phyloP scores from a whole-genome alignment of 2,329 filamentous ascomycete genomes.

The Clonostachys rhizophaga region DNA sequence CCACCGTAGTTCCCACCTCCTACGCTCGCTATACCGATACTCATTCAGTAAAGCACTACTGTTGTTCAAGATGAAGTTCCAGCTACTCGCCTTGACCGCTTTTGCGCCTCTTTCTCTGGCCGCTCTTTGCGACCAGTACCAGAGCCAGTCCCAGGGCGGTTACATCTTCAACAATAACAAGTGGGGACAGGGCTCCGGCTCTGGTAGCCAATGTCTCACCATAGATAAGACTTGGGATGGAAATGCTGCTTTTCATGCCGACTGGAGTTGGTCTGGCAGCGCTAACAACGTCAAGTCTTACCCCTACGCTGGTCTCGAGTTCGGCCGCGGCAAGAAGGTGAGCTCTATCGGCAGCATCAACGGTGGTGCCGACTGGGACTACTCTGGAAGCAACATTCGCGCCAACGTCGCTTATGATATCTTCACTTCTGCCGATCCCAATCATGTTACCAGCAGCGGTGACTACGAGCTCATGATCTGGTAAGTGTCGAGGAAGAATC shows the following conservation, averaged over 20 bases:
- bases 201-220: slow-evolving; percentile 31
- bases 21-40: too few species aligned
- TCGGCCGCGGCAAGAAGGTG: slow-evolving; percentile 16
- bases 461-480: slow-evolving; percentile 63
- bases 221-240: slow-evolving; percentile 23
- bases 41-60: too few species aligned
- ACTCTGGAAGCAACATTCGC: slow-evolving; percentile 22
- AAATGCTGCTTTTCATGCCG: slow-evolving; percentile 28
- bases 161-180: slow-evolving; percentile 30
- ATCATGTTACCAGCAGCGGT: slow-evolving; percentile 23
- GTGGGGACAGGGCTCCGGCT: slow-evolving; percentile 24
- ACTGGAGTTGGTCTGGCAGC: slow-evolving; percentile 32
- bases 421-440: slow-evolving; percentile 41
- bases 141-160: slow-evolving; percentile 8
- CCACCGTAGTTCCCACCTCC: too few species aligned
- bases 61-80: too few species aligned
- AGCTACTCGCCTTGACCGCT: slow-evolving; percentile 7
- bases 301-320: slow-evolving; percentile 15
- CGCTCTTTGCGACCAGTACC: slow-evolving; percentile 15
- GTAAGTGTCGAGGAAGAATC: slow-evolving; percentile 5
- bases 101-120: slow-evolving; percentile 6
- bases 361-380: slow-evolving; percentile 23
- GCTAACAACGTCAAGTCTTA: slow-evolving; percentile 33
- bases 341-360: slow-evolving; percentile 23
- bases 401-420: slow-evolving; percentile 57